Percentiles rank a stretch among this genome's conserved stretches.
Conservation (phyloP, 441 rosid genomes). For the Raphanus hybrid region DNA sequence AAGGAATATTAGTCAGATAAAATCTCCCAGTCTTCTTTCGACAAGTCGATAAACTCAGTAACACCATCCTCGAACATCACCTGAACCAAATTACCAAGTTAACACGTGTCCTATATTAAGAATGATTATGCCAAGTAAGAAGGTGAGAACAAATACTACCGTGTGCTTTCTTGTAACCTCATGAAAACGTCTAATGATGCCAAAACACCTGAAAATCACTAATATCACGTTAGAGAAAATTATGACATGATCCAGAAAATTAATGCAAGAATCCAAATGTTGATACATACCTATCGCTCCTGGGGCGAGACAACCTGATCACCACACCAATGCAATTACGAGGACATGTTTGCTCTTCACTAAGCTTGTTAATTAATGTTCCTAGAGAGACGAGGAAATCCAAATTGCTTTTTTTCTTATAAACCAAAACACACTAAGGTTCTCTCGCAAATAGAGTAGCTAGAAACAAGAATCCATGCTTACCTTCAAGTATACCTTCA, state of each 20-base stretch:
- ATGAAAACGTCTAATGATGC: background rate
- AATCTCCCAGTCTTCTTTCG: constrained; percentile 73
- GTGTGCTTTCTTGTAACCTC: constrained; percentile 3
- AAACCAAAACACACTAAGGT: background rate
- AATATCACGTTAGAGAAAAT: background rate
- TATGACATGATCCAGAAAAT: background rate
- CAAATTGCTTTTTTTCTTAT: background rate
- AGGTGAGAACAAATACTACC: background rate
- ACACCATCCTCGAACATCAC: constrained; percentile 79
- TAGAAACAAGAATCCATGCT: background rate
- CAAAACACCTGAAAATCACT: background rate
- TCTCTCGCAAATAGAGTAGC: constrained; percentile 1
- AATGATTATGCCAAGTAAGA: background rate
- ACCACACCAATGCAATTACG: constrained; percentile 4
- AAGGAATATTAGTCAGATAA: constrained; percentile 42
- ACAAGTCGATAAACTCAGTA: constrained; percentile 68
- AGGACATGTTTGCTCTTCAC: background rate
- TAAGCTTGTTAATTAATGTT: background rate
- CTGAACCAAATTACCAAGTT: constrained; percentile 41
- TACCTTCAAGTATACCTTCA: constrained; percentile 55
- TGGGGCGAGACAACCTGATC: constrained; percentile 9
- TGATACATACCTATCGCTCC: background rate
- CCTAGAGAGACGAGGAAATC: background rate
- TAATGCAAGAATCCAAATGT: background rate
- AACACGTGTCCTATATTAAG: background rate